Conservation (phyloP, 352 stramenopile genomes). For the Pythium diclinum region DNA sequence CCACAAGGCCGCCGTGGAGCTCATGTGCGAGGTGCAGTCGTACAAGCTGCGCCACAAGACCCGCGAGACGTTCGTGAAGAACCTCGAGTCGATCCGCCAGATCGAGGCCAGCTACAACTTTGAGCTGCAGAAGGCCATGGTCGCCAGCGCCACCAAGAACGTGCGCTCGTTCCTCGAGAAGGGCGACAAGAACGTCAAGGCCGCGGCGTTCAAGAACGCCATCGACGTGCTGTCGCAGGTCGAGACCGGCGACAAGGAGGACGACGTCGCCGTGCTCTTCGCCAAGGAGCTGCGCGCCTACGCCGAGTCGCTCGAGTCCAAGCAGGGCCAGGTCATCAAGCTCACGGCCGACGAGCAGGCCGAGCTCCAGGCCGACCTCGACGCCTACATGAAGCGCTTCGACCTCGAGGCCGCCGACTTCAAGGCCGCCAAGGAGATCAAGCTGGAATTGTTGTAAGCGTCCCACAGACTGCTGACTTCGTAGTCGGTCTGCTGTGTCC, state of each 20-base stretch:
- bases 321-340: constrained; percentile 77
- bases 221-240: constrained; percentile 77
- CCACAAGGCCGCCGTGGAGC: constrained; percentile 77
- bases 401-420: constrained; percentile 75
- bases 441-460: constrained; percentile 83
- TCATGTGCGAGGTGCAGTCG: constrained; percentile 84
- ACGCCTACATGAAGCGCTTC: constrained; percentile 87
- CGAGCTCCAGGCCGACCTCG: constrained; percentile 78
- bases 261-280: constrained; percentile 80
- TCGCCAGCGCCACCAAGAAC: constrained; percentile 64
- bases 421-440: constrained; percentile 81
- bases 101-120: constrained; percentile 80
- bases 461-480: too few species aligned
- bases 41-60: constrained; percentile 88
- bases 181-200: constrained; percentile 85
- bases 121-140: constrained; percentile 84
- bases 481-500: background rate
- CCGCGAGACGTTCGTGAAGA: constrained; percentile 83
- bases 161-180: constrained; percentile 70
- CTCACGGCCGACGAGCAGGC: constrained; percentile 73
- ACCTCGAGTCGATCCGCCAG: constrained; percentile 82
- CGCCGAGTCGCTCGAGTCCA: constrained; percentile 64
- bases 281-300: constrained; percentile 81
- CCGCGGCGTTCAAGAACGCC: constrained; percentile 81
- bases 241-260: constrained; percentile 77